phyloP scores from a whole-genome alignment of 176 grass and related monocot genomes.

The Aegilops speltoides region DNA sequence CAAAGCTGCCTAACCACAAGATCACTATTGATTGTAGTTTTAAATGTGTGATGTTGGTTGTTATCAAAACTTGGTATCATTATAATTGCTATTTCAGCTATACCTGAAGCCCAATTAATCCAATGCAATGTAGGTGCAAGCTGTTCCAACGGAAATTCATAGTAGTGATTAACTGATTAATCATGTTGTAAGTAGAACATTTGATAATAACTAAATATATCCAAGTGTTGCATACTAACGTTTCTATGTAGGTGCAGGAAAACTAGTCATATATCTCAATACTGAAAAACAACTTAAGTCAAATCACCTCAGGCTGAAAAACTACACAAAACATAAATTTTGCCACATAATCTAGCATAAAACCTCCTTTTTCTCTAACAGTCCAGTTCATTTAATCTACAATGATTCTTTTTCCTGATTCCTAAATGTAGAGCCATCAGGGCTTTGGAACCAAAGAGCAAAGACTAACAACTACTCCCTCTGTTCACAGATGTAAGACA shows the following conservation, averaged over 20 bases:
- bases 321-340: slow-evolving; percentile 5
- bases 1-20: neutral
- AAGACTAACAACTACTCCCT: neutral
- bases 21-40: neutral
- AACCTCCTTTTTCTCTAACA: neutral
- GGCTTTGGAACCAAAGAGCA: neutral
- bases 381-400: neutral
- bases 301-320: slow-evolving; percentile 1
- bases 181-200: neutral
- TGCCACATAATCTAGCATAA: neutral
- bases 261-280: neutral
- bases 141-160: neutral
- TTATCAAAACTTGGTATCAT: neutral
- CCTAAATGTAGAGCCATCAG: neutral
- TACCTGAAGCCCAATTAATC: neutral
- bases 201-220: neutral
- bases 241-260: neutral
- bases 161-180: slow-evolving; percentile 5
- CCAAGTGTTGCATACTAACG: neutral
- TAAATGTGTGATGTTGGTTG: neutral
- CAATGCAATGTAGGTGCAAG: neutral
- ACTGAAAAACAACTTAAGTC: neutral
- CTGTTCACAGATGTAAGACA: neutral
- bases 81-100: neutral
- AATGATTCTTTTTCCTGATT: slow-evolving; percentile 2